Evolutionary conservation across 176 grass and related monocot genomes (phyloP), one percentile per base, ranked within the genome.

Genomic region (Zoysia japonica): DNA sequence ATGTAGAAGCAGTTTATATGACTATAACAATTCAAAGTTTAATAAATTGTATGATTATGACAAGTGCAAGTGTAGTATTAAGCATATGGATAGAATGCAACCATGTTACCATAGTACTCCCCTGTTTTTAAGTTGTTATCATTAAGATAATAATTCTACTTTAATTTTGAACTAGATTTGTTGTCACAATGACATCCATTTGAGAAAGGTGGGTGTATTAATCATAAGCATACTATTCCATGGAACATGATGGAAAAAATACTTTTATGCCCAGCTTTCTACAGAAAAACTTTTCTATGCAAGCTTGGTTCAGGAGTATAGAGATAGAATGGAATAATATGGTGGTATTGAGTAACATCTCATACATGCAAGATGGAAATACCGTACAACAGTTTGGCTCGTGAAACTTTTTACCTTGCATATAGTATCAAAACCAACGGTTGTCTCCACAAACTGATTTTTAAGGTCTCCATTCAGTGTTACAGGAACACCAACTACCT

Each of bases 401-500:
- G 36, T 71, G 61, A 75, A 75, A n/a, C 44, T 50, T 20, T 41
- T 37, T 87, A 97, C 94, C 87, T 93, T 97, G 88, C 94, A 93
- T 65, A 97, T 93, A 75, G 94, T 97, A 80, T 97, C 94, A 75
- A 93, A 97, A 78, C 94, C 94, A 79, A 97, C 91, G 68, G 92
- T 93, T 57, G 77, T 78, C 89, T 97, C 94, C 62, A 97, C 94
- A 89, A 97, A 97, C 35, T 97, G 88, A 68, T 91, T 97, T 74
- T 91, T 97, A 72, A 97, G 88, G 68, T 97, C 94, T 59, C 94
- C 94, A 54, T 97, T 97, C 72, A 97, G 89, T 14, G 94, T 97
- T 70, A 97, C 94, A 93, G 94, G 94, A 83, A 97, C 89, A 75
- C 94, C 94, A 52, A 97, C 87, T 19, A 97, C 87, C 91, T 97